Evolutionary conservation across 225 moss, liverwort and hornwort species (phyloP).

Genomic region (Takakia lepidozioides): DNA sequence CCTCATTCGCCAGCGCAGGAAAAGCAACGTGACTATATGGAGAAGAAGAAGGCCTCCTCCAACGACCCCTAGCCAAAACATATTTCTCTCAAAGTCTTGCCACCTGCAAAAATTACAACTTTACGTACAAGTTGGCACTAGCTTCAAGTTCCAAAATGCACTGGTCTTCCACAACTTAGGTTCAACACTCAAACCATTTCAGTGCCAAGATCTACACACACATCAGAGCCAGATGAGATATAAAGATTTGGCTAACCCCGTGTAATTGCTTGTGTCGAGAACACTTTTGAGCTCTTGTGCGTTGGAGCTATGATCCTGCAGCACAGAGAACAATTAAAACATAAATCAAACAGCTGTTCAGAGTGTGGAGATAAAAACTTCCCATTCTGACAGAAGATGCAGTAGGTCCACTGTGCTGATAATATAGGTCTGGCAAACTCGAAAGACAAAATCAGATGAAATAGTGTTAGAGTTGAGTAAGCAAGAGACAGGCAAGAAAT

Average conservation of each 20-base stretch:
- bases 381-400: no score
- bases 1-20: slow-evolving; percentile 71
- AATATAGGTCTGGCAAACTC: no score
- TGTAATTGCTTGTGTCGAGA: slow-evolving; percentile 35
- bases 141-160: no score
- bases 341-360: neutral
- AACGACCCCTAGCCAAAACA: slow-evolving; percentile 77
- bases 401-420: no score
- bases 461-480: no score
- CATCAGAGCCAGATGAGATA: no score
- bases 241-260: slow-evolving; percentile 38
- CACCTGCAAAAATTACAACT: slow-evolving; percentile 26
- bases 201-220: no score
- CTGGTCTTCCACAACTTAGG: no score
- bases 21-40: slow-evolving; percentile 49
- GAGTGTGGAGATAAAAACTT: neutral
- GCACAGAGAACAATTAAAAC: neutral
- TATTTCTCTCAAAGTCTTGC: slow-evolving; percentile 67
- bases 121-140: neutral
- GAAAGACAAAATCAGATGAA: no score
- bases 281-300: slow-evolving; percentile 21
- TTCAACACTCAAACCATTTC: no score
- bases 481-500: no score
- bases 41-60: slow-evolving; percentile 52
- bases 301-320: slow-evolving; percentile 28